A percentile compares a stretch with the other conserved stretches of the same genome.
Conservation (phyloP, 805 yeast genomes). For the Vanderwaltozyma tropicalis region DNA sequence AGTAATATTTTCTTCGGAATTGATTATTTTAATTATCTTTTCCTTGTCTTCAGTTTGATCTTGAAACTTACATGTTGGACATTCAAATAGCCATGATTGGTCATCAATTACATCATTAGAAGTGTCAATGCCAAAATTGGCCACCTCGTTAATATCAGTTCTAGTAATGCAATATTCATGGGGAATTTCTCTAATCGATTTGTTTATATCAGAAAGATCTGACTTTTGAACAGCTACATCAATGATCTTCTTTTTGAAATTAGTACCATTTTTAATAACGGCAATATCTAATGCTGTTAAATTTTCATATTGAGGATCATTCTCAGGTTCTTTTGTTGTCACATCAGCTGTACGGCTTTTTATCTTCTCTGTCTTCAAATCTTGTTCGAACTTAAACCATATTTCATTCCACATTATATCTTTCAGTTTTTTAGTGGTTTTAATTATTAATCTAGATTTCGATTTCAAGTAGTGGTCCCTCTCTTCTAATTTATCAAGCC, state of each 20-base stretch:
- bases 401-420: conserved; percentile 23
- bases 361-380: conserved; percentile 15
- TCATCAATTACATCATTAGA: conserved; percentile 14
- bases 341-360: conserved; percentile 5
- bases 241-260: not conserved
- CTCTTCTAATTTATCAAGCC: conserved; percentile 29
- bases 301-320: not conserved
- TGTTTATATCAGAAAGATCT: not conserved
- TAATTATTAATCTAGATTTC: conserved; percentile 18
- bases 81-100: conserved; percentile 25
- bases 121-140: conserved; percentile 13
- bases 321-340: not conserved
- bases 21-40: not conserved
- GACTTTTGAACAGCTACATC: too few relatives aligned
- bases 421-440: conserved; percentile 17
- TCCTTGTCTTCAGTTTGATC: conserved; percentile 4
- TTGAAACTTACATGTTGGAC: conserved; percentile 12
- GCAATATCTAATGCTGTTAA: conserved; percentile 1
- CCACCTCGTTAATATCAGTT: conserved; percentile 15
- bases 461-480: conserved; percentile 21
- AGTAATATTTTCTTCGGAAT: conserved; percentile 3
- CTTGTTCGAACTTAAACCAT: conserved; percentile 25
- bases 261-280: conserved; percentile 1
- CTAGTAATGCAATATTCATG: conserved; percentile 18
- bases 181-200: conserved; percentile 19